Percentiles rank a stretch among this genome's conserved stretches.
Evolutionary conservation across 495 filamentous ascomycete species (phyloP).

Genomic region (Tuber magnatum): DNA sequence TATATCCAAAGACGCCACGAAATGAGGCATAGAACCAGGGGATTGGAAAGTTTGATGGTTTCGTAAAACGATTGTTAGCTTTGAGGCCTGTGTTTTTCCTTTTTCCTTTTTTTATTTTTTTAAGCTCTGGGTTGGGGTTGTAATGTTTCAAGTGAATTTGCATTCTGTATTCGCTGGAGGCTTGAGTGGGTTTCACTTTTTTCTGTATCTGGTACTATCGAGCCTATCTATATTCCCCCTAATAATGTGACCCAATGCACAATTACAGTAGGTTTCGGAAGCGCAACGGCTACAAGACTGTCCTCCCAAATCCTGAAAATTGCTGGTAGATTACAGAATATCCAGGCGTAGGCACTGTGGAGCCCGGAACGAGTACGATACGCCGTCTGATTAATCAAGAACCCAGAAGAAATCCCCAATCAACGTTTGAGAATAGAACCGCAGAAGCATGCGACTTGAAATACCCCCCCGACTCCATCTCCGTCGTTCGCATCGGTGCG

Average conservation of each 20-base stretch:
- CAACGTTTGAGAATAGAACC: too few relatives aligned
- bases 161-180: neutral
- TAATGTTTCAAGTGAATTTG: neutral
- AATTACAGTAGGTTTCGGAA: neutral
- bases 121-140: neutral
- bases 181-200: neutral
- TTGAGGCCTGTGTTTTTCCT: neutral
- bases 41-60: neutral
- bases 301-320: too few relatives aligned
- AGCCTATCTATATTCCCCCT: neutral
- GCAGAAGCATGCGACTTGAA: neutral
- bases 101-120: neutral
- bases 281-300: too few relatives aligned
- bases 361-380: neutral
- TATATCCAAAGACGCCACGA: slow-evolving; percentile 10
- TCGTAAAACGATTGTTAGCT: neutral
- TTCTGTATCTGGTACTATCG: neutral
- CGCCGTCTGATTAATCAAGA: neutral
- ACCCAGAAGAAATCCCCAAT: neutral
- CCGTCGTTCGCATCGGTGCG: neutral
- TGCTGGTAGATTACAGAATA: neutral
- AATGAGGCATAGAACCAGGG: neutral
- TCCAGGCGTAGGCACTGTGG: neutral
- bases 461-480: neutral
- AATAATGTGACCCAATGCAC: neutral